Percentiles rank a stretch among this genome's conserved stretches.
Evolutionary conservation across 2,329 filamentous ascomycete species (phyloP).

Genomic region (Thyridium curvatum): DNA sequence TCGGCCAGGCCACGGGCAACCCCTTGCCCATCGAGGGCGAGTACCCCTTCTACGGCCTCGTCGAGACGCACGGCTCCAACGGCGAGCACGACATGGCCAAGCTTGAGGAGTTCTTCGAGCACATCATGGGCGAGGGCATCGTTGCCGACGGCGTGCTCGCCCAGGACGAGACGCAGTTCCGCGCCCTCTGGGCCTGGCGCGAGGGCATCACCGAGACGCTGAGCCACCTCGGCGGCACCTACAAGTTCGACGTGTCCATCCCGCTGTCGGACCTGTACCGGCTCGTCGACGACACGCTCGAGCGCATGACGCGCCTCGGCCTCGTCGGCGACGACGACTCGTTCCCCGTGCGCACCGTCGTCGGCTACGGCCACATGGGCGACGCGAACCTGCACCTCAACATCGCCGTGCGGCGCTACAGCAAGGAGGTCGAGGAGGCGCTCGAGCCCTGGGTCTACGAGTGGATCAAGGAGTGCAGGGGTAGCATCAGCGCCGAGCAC

Average conservation of each 20-base stretch:
- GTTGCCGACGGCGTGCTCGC: conserved; percentile 87
- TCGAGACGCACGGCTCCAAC: conserved; percentile 95
- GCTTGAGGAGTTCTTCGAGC: conserved; percentile 81
- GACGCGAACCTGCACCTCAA: conserved; percentile 95
- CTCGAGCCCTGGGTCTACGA: conserved; percentile 97
- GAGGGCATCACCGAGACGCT: conserved; percentile 89
- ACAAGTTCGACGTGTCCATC: conserved; percentile 98
- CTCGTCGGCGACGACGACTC: conserved; percentile 71
- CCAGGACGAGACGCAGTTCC: conserved; percentile 86
- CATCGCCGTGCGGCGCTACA: conserved; percentile 74
- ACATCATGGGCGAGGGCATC: conserved; percentile 80
- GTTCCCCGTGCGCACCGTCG: conserved; percentile 78
- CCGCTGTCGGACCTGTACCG: conserved; percentile 81
- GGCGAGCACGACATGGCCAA: conserved; percentile 90
- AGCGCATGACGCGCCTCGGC: conserved; percentile 65
- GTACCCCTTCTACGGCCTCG: conserved; percentile 90
- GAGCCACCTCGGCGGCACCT: conserved; percentile 87
- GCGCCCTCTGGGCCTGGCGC: conserved; percentile 82
- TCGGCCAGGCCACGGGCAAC: conserved; percentile 61
- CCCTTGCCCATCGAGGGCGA: conserved; percentile 76
- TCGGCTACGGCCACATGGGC: conserved; percentile 98
- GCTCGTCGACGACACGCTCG: conserved; percentile 79
- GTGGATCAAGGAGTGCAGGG: conserved; percentile 83
- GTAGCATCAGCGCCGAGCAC: conserved; percentile 96
- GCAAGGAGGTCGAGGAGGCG: conserved; percentile 77